These are phyloP conservation scores for Saccharomyces hybrid DNA, from an alignment of 1,139 yeast species.

Conservation along the genomic window DNA sequence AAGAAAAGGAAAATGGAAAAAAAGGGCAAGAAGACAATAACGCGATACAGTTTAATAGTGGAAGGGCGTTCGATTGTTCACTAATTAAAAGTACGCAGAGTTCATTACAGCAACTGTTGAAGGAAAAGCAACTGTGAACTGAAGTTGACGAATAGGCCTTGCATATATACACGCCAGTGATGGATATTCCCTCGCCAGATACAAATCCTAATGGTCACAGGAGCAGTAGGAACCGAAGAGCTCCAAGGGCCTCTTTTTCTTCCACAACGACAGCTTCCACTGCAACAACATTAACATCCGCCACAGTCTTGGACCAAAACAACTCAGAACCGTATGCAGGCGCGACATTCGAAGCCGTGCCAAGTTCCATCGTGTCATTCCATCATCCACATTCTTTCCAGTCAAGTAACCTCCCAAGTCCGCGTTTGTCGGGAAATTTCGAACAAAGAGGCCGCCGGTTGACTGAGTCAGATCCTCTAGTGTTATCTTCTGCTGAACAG, in stretches of 20 bases:
- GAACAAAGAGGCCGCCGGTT: constrained; percentile 1
- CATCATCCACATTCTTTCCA: constrained; percentile 50
- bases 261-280: constrained; percentile 28
- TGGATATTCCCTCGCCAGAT: neutral
- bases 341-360: constrained; percentile 81
- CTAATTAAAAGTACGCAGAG: neutral
- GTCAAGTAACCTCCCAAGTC: constrained; percentile 27
- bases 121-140: neutral
- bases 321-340: constrained; percentile 74
- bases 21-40: neutral
- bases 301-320: constrained; percentile 30
- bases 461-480: constrained; percentile 14
- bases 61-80: neutral
- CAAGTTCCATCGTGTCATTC: constrained; percentile 82
- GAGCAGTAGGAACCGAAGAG: constrained; percentile 4
- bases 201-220: neutral
- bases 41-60: neutral
- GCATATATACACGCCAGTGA: neutral
- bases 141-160: neutral
- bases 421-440: constrained; percentile 11
- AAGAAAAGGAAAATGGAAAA: neutral
- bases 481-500: constrained; percentile 8
- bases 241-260: constrained; percentile 23
- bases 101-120: neutral
- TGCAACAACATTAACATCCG: constrained; percentile 27